Conservation (phyloP, 257 asterid genomes). For the Jasminum sambac region DNA sequence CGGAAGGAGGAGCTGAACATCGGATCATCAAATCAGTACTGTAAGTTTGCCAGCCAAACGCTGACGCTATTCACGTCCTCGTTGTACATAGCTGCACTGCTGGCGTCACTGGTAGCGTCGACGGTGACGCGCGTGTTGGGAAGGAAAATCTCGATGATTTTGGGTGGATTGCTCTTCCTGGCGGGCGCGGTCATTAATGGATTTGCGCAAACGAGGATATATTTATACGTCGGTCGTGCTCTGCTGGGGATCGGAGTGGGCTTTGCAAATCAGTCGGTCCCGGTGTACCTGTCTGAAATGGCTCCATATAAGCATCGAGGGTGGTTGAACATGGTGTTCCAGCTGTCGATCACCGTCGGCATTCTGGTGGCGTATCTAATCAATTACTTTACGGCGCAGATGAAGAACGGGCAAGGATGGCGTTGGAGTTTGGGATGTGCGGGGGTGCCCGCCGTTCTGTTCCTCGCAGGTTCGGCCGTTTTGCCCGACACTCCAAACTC, state of each 20-base stretch:
- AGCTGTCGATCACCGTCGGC: slow-evolving; percentile 44
- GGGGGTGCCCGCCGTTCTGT: slow-evolving; percentile 38
- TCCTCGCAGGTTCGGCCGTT: slow-evolving; percentile 40
- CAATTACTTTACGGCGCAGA: slow-evolving; percentile 23
- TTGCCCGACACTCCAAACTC: slow-evolving; percentile 72
- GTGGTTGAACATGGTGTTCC: slow-evolving; percentile 44
- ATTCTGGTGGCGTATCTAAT: slow-evolving; percentile 34
- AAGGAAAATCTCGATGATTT: slow-evolving; percentile 26
- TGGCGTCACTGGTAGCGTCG: slow-evolving; percentile 24
- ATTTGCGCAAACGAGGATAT: slow-evolving; percentile 6
- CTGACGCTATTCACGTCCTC: slow-evolving; percentile 38
- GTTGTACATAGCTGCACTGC: slow-evolving; percentile 33
- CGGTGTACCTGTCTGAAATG: slow-evolving; percentile 46
- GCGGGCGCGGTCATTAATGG: slow-evolving; percentile 31
- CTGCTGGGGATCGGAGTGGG: slow-evolving; percentile 43
- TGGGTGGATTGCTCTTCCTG: slow-evolving; percentile 30
- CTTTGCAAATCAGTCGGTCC: slow-evolving; percentile 44
- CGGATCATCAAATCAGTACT: slow-evolving; percentile 26
- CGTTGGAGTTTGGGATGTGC: slow-evolving; percentile 42
- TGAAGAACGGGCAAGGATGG: slow-evolving; percentile 26
- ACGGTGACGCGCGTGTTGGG: slow-evolving; percentile 13
- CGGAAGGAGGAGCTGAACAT: neutral
- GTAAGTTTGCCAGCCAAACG: slow-evolving; percentile 20
- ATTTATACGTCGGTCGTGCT: slow-evolving; percentile 33
- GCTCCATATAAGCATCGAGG: slow-evolving; percentile 57